These are phyloP conservation scores for Candolleomyces aberdarensis DNA, from an alignment of 768 basidiomycete genomes.

Conservation along the genomic window DNA sequence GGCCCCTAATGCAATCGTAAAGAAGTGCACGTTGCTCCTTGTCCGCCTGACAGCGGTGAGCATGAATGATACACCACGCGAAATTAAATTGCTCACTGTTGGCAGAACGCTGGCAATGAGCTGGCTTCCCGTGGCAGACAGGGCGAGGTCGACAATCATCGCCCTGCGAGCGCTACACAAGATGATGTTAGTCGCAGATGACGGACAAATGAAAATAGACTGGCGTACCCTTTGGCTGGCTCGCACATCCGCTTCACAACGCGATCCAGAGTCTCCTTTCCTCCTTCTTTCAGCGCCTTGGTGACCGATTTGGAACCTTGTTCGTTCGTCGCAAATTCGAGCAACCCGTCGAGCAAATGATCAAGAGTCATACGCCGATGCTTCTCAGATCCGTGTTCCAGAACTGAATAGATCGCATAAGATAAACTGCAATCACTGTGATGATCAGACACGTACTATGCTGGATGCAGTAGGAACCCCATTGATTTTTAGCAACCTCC, in stretches of 20 bases:
- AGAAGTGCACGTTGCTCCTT: slow-evolving; percentile 81
- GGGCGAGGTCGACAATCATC: slow-evolving; percentile 82
- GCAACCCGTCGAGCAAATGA: slow-evolving; percentile 70
- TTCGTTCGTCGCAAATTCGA: slow-evolving; percentile 77
- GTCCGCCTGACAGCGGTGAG: slow-evolving; percentile 53
- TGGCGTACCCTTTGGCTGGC: slow-evolving; percentile 68
- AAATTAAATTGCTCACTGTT: slow-evolving; percentile 42
- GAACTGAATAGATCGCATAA: slow-evolving; percentile 41
- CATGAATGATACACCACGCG: background rate
- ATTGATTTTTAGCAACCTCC: slow-evolving; percentile 82
- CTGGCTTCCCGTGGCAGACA: slow-evolving; percentile 83
- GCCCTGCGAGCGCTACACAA: slow-evolving; percentile 56
- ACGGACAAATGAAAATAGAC: background rate
- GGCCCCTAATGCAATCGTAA: slow-evolving; percentile 83
- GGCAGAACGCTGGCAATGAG: slow-evolving; percentile 81
- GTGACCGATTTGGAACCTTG: slow-evolving; percentile 87
- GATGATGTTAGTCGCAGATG: slow-evolving; percentile 1
- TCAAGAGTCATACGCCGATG: slow-evolving; percentile 77
- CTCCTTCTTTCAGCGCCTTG: slow-evolving; percentile 84
- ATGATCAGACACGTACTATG: slow-evolving; percentile 54
- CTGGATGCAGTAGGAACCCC: slow-evolving; percentile 86
- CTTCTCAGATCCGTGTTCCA: slow-evolving; percentile 79
- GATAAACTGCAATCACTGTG: background rate
- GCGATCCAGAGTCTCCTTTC: slow-evolving; percentile 68
- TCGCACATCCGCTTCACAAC: slow-evolving; percentile 84